Evolutionary conservation across 306 rosid species (phyloP), one percentile per base, ranked within the genome.

Genomic region (Medicago lupulina): DNA sequence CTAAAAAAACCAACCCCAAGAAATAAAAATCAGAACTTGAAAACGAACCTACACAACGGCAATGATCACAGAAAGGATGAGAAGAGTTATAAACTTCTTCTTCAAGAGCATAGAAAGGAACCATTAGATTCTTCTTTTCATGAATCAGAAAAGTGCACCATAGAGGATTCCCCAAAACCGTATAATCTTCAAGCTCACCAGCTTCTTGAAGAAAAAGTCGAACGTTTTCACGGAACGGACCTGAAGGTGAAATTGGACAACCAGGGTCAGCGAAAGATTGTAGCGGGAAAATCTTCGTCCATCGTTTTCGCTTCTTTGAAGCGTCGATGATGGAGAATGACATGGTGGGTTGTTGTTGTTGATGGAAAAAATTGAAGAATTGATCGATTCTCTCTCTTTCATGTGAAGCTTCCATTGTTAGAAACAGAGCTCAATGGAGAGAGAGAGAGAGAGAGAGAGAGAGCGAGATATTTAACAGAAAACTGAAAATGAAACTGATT

Each of bases 101-200:
- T 85, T 93, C 97, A 74, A 91, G 34, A 62, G 91, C 86, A 73
- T 88, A 94, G 44, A 93, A 92, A 53, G 98, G 97, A 36, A 86
- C 80, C 70, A 83, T 84, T 1, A 81, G 70, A 78, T 84, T 89
- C 12, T 77, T 71, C 7, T 74, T 87, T 34, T 89, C 91, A 41
- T 87, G 93, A n/a, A 86, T 81, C 25, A 93, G 91, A 75, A 91
- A 90, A 19, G 96, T 88, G 51, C 90, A 82, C 96, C 97, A 93
- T 1, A 86, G 60, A 5, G 90, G 87, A 83, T 88, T 88, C 4
- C 88, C 89, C 43, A 76, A 83, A 8, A 93, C 78, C 3, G 47
- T 57, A 78, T 85, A 83, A 11, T 85, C 96, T 79, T 89, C 89
- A 1, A 66, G 76, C 47, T 88, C 92, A 0, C 87, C 96, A 34